Evolutionary conservation across 1,284 basidiomycete genomes (phyloP), one percentile per base, ranked within the genome.

Genomic region (Quambalaria eucalypti): DNA sequence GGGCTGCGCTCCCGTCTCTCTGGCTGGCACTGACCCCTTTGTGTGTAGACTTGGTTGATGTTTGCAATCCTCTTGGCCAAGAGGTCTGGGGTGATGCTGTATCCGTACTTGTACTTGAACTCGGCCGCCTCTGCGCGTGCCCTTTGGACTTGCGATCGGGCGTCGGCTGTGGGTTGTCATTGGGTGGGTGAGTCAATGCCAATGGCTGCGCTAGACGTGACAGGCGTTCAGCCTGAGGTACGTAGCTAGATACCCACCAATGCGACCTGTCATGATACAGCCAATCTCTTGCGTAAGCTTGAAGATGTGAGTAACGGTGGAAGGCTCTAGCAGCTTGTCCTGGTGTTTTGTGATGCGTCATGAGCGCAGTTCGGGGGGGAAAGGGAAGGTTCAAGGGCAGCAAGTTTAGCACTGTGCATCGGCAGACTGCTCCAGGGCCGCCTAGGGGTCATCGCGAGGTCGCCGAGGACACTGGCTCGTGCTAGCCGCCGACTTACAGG

Each of bases 21-120:
- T n/a, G n/a, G 10, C 36, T 39, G 16, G 4, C 16, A 39, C 42
- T 46, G 16, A 46, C 42, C 42, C 60, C 89, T 83, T 78, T 97
- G 93, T 0, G 93, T 98, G 78, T 96, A 95, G 1, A 98, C 93
- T 78, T 99, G 95, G 78, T 98, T 98, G 78, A 99, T 90, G 78
- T 97, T 97, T 36, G 95, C 93, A 76, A 99, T 80, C 50, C 95
- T 83, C 71, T 92, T 86, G 31, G 95, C 89, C 42, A 99, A 82
- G 29, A 89, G 85, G 76, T 95, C 92, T 0, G 93, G 90, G 2
- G 91, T 92, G 69, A 98, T 97, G 78, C 96, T 90, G 75, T 97
- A 96, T 48, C 95, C 95, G 72, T 87, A 71, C 78, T 96, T 96
- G 81, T 96, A 90, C 66, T 91, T 83, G 82, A 92, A 97, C 31